A percentile compares a stretch with the other conserved stretches of the same genome.
Evolutionary conservation across 805 yeast species (phyloP).

Genomic region (Lipomyces yamadae): DNA sequence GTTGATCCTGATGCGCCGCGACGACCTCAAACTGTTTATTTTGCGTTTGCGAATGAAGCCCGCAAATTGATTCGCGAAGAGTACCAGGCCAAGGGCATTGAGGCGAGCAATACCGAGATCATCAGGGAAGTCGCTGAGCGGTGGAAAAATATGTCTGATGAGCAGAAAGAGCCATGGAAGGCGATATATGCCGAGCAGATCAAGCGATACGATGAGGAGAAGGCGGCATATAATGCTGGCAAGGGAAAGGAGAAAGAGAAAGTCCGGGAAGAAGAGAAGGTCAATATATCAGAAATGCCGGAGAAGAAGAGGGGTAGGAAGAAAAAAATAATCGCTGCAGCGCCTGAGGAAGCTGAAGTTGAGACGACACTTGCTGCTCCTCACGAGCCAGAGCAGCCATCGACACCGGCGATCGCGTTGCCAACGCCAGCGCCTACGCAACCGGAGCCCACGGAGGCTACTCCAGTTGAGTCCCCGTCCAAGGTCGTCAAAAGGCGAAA

Average conservation of each 20-base stretch:
- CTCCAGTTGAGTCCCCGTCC: slow-evolving; percentile 21
- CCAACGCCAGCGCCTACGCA: slow-evolving; percentile 4
- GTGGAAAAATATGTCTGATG: slow-evolving; percentile 76
- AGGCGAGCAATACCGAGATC: slow-evolving; percentile 70
- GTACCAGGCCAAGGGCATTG: slow-evolving; percentile 59
- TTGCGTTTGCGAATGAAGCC: slow-evolving; percentile 73
- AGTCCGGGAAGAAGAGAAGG: slow-evolving; percentile 1
- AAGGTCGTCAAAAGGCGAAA: slow-evolving; percentile 25
- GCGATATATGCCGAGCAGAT: slow-evolving; percentile 54
- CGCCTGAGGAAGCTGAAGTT: slow-evolving; percentile 8
- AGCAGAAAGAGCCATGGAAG: slow-evolving; percentile 75
- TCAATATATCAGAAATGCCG: background rate
- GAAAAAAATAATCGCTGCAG: slow-evolving; percentile 10
- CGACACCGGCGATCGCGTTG: slow-evolving; percentile 8
- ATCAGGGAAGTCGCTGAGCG: slow-evolving; percentile 76
- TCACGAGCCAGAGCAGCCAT: slow-evolving; percentile 9
- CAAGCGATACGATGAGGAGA: slow-evolving; percentile 52
- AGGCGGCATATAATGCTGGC: slow-evolving; percentile 54
- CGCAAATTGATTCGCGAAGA: slow-evolving; percentile 74
- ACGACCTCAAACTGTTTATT: slow-evolving; percentile 88
- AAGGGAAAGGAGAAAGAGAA: slow-evolving; percentile 45
- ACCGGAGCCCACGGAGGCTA: slow-evolving; percentile 10
- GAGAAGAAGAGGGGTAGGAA: slow-evolving; percentile 15
- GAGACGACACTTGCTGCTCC: slow-evolving; percentile 11
- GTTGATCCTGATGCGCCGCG: slow-evolving; percentile 94